phyloP scores from a whole-genome alignment of 257 asterid genomes.

The Scutellaria galericulata region DNA sequence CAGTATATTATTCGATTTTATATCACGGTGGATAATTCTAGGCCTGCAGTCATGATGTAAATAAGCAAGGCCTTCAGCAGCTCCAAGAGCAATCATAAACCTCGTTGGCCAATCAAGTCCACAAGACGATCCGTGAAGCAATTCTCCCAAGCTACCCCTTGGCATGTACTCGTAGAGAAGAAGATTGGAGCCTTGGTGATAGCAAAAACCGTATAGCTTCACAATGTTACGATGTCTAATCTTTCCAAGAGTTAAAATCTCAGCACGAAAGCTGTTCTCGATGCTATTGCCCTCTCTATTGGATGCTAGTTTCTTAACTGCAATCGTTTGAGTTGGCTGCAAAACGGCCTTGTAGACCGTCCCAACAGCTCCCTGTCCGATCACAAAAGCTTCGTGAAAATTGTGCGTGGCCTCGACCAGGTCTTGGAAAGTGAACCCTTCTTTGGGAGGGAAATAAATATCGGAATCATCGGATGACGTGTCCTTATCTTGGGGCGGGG shows the following conservation, averaged over 20 bases:
- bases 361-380: constrained; percentile 92
- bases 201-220: constrained; percentile 86
- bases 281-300: constrained; percentile 74
- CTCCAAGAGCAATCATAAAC: constrained; percentile 77
- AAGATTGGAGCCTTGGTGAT: constrained; percentile 82
- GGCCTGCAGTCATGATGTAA: constrained; percentile 92
- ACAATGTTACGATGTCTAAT: constrained; percentile 97
- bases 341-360: constrained; percentile 85
- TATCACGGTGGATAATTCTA: constrained; percentile 86
- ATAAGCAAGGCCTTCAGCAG: constrained; percentile 91
- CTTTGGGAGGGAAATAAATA: constrained; percentile 87
- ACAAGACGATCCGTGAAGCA: constrained; percentile 70
- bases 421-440: constrained; percentile 89
- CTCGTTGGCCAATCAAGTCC: constrained; percentile 80
- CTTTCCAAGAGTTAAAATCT: constrained; percentile 81
- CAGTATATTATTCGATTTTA: constrained; percentile 83
- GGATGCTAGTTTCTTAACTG: constrained; percentile 85
- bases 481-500: constrained; percentile 51
- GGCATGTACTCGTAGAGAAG: constrained; percentile 93
- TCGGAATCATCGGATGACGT: constrained; percentile 57
- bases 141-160: constrained; percentile 87
- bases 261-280: constrained; percentile 79
- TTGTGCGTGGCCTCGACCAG: constrained; percentile 86
- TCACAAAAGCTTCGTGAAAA: constrained; percentile 68
- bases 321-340: constrained; percentile 63